These are phyloP conservation scores for Alloteropsis angusta DNA, from an alignment of 202 grass and related monocot species.

Conservation along the genomic window DNA sequence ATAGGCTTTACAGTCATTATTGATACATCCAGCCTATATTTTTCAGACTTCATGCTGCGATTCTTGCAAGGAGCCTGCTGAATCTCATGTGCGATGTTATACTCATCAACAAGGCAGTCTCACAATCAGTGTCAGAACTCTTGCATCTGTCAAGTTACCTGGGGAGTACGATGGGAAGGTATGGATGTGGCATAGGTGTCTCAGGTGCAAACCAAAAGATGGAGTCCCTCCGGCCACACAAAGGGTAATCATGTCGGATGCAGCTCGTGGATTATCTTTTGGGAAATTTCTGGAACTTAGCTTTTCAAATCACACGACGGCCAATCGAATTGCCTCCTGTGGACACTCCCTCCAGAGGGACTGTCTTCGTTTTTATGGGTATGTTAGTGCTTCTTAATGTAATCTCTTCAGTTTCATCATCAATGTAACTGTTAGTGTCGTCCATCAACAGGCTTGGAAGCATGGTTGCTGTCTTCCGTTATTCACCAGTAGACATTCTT, in stretches of 20 bases:
- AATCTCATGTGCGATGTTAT: slow-evolving; percentile 87
- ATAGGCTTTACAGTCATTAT: slow-evolving; percentile 9
- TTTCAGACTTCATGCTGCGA: slow-evolving; percentile 67
- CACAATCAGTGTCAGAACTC: slow-evolving; percentile 63
- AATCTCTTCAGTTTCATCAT: background rate
- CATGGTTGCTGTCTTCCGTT: slow-evolving; percentile 93
- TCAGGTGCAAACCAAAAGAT: slow-evolving; percentile 68
- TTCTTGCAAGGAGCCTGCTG: slow-evolving; percentile 76
- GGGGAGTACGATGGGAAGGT: slow-evolving; percentile 79
- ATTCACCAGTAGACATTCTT: slow-evolving; percentile 90
- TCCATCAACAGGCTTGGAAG: slow-evolving; percentile 56
- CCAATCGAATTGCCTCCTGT: slow-evolving; percentile 86
- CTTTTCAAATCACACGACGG: slow-evolving; percentile 88
- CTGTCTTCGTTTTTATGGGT: slow-evolving; percentile 97
- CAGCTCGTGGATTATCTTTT: slow-evolving; percentile 91
- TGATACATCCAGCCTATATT: slow-evolving; percentile 17
- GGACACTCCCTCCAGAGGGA: slow-evolving; percentile 98
- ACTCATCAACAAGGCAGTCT: slow-evolving; percentile 94
- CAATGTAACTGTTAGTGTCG: slow-evolving; percentile 27
- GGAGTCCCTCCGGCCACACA: slow-evolving; percentile 67
- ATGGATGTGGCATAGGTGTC: slow-evolving; percentile 99
- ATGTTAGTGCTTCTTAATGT: slow-evolving; percentile 22
- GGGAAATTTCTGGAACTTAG: slow-evolving; percentile 98
- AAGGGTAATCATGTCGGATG: slow-evolving; percentile 85
- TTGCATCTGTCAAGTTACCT: slow-evolving; percentile 61